Conservation (phyloP, 2,329 filamentous ascomycete species). For the Periconia macrospinosa region DNA sequence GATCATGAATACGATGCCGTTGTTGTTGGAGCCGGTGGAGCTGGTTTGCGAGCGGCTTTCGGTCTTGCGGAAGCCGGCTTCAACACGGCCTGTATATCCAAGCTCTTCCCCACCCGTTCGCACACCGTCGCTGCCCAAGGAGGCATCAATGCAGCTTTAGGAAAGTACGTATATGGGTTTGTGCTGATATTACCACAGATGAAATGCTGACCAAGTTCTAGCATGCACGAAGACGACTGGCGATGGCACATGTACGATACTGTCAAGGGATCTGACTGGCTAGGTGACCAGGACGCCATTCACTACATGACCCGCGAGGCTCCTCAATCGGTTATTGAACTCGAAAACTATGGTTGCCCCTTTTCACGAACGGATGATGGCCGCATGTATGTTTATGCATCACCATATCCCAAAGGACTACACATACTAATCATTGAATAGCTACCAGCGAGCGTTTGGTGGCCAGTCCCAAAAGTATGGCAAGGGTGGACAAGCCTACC, state of each 20-base stretch:
- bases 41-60: slow-evolving; percentile 80
- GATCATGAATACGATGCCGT: slow-evolving; percentile 99
- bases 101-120: slow-evolving; percentile 83
- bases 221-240: slow-evolving; percentile 98
- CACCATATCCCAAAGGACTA: not conserved
- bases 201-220: slow-evolving; percentile 17
- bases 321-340: slow-evolving; percentile 85
- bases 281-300: slow-evolving; percentile 95
- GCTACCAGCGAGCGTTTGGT: slow-evolving; percentile 97
- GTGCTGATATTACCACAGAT: not conserved
- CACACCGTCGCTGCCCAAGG: slow-evolving; percentile 78
- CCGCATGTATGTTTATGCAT: slow-evolving; percentile 66
- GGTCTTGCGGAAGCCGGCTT: slow-evolving; percentile 86
- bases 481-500: slow-evolving; percentile 97
- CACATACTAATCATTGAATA: slow-evolving; percentile 37
- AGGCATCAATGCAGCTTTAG: slow-evolving; percentile 84
- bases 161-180: slow-evolving; percentile 58
- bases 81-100: slow-evolving; percentile 84
- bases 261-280: slow-evolving; percentile 96
- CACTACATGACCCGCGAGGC: slow-evolving; percentile 99
- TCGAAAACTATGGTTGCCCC: slow-evolving; percentile 96
- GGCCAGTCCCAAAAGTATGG: slow-evolving; percentile 94
- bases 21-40: slow-evolving; percentile 83
- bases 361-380: slow-evolving; percentile 97
- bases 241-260: slow-evolving; percentile 99